A percentile compares a stretch with the other conserved stretches of the same genome.
Evolutionary conservation across 2,329 filamentous ascomycete genomes (phyloP).

Genomic region (Talaromyces marneffei): DNA sequence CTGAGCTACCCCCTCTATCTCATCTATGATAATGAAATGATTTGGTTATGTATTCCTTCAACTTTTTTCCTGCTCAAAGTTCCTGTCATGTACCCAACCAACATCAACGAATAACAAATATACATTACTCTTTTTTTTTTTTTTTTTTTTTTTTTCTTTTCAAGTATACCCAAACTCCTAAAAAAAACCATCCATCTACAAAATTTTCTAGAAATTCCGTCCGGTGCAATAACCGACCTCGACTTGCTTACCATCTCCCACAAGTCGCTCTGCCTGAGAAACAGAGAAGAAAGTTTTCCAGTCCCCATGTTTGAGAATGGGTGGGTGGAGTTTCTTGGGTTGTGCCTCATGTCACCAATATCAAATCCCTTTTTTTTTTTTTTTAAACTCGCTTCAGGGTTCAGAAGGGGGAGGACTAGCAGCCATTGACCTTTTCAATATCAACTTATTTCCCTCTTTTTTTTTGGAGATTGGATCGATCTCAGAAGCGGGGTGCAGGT

Average conservation of each 20-base stretch:
- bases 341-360: slow-evolving; percentile 9
- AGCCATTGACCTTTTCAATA: neutral
- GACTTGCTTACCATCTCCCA: neutral
- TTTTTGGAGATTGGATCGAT: neutral
- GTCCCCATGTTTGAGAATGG: neutral
- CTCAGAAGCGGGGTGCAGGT: neutral
- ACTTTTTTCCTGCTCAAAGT: neutral
- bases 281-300: neutral
- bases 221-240: slow-evolving; percentile 3
- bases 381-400: neutral
- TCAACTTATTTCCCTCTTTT: neutral
- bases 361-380: neutral
- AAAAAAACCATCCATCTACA: too few species aligned
- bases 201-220: too few species aligned
- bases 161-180: too few species aligned
- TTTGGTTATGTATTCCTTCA: too few species aligned
- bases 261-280: slow-evolving; percentile 6
- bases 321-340: neutral
- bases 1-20: too few species aligned
- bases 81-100: neutral
- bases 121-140: too few species aligned
- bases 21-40: too few species aligned
- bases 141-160: too few species aligned
- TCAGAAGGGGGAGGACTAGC: neutral
- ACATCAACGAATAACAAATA: neutral